Evolutionary conservation across 495 filamentous ascomycete species (phyloP).

Genomic region (Wilcoxina mikolae): DNA sequence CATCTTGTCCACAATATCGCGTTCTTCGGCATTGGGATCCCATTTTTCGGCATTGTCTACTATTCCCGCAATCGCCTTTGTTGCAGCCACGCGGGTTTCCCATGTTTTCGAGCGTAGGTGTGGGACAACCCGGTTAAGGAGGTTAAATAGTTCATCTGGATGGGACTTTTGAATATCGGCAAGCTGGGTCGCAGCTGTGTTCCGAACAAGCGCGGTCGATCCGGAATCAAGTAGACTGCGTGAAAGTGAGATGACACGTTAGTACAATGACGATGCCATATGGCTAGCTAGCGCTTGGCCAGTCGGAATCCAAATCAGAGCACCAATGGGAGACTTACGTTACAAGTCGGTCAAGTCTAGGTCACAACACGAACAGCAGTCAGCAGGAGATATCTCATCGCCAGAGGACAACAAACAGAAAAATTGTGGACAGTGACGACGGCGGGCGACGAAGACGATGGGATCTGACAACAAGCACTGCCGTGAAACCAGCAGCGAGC

Average conservation of each 20-base stretch:
- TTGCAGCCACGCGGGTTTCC: slow-evolving; percentile 84
- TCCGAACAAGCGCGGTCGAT: slow-evolving; percentile 83
- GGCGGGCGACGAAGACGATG: no score
- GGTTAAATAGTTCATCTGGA: slow-evolving; percentile 90
- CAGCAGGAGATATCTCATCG: not conserved
- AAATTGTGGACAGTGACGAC: no score
- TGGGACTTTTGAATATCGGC: slow-evolving; percentile 95
- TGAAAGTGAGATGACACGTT: not conserved
- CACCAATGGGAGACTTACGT: slow-evolving; percentile 50
- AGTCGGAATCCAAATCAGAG: not conserved
- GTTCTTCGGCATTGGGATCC: slow-evolving; percentile 62
- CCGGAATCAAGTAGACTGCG: slow-evolving; percentile 83
- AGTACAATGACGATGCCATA: slow-evolving; percentile 9
- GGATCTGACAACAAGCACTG: no score
- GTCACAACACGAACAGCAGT: slow-evolving; percentile 12
- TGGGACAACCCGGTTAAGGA: slow-evolving; percentile 87
- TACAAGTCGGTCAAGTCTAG: slow-evolving; percentile 78
- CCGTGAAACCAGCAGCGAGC: no score
- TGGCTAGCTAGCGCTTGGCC: slow-evolving; percentile 2
- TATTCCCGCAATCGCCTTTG: slow-evolving; percentile 85
- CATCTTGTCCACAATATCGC: slow-evolving; percentile 36
- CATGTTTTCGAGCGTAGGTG: slow-evolving; percentile 85
- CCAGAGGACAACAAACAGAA: no score
- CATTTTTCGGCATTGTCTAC: slow-evolving; percentile 74
- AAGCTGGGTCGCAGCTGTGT: slow-evolving; percentile 89